Evolutionary conservation across 495 filamentous ascomycete genomes (phyloP), one percentile per base, ranked within the genome.

Genomic region (Xylaria castorea): DNA sequence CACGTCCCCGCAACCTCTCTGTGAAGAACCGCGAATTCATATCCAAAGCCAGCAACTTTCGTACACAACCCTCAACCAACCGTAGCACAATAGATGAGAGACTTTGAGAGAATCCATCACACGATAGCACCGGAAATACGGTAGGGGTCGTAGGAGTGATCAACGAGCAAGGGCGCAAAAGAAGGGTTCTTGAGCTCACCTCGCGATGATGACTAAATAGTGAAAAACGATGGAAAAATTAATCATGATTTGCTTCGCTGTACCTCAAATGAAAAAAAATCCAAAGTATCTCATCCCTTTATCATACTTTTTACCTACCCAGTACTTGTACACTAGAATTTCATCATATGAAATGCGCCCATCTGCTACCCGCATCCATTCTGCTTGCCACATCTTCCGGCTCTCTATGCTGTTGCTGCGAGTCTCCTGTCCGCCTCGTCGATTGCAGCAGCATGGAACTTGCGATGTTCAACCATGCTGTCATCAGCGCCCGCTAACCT

Each of bases 401-500:
- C 16, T 60, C 36, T n/a, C 18, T 36, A 60, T 20, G 55, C 55
- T 36, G 30, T 30, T 60, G 18, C 38, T 20, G 38, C 42, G 14
- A 65, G 62, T 46, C 62, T 65, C 25, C 36, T 30, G 16, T 65
- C 25, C 6, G 62, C 62, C 42, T 65, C 62, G 5, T 48, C 7
- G 22, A 65, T 65, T 7, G 62, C 62, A 16, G 40, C 25, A 8
- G 38, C 34, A 46, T 65, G 62, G 20, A 65, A 65, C 25, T 65
- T 65, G 22, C 62, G 62, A 65, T 68, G 65, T 22, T 68, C 64
- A n/a, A 67, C 40, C 64, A 67, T 67, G 20, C 36, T 30, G 36
- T 67, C 64, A 53, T 67, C 64, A 8, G 64, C 64, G 22, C 44
- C 12, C 42, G 36, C 32, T 12, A 67, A 25, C 20, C 64, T 50